Conservation (phyloP, 805 yeast genomes). For the Tetrapisispora taiwanensis region DNA sequence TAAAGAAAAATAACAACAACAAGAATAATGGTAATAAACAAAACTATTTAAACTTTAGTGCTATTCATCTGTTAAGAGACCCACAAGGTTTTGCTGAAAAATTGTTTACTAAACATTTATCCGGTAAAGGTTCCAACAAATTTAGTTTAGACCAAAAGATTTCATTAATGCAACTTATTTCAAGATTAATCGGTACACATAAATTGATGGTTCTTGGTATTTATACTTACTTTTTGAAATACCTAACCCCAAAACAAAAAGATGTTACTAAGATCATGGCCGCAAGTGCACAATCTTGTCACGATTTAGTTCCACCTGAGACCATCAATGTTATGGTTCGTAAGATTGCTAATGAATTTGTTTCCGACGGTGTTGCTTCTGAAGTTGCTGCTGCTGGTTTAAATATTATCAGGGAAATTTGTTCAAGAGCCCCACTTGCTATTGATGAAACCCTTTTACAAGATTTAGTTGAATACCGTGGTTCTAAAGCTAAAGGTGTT, state of each 20-base stretch:
- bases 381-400: constrained; percentile 98
- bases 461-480: constrained; percentile 82
- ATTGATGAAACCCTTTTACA: constrained; percentile 81
- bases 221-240: constrained; percentile 80
- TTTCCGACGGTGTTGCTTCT: constrained; percentile 95
- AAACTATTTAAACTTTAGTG: constrained; percentile 75
- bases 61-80: constrained; percentile 86
- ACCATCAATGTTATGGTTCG: constrained; percentile 68
- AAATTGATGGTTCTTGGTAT: constrained; percentile 83
- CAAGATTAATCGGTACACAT: constrained; percentile 89
- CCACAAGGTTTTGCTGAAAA: constrained; percentile 96
- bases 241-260: constrained; percentile 85
- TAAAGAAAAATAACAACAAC: constrained; percentile 55
- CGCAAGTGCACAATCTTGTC: constrained; percentile 92
- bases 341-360: constrained; percentile 94
- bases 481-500: constrained; percentile 89
- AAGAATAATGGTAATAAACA: constrained; percentile 42
- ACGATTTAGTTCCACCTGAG: constrained; percentile 96
- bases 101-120: constrained; percentile 60
- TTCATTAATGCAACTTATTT: constrained; percentile 73
- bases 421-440: constrained; percentile 89
- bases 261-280: constrained; percentile 96
- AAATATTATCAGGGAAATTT: constrained; percentile 87
- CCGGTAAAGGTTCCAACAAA: constrained; percentile 56
- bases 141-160: constrained; percentile 84